Evolutionary conservation across 1,139 yeast species (phyloP).

Genomic region (Lodderomyces elongisporus): DNA sequence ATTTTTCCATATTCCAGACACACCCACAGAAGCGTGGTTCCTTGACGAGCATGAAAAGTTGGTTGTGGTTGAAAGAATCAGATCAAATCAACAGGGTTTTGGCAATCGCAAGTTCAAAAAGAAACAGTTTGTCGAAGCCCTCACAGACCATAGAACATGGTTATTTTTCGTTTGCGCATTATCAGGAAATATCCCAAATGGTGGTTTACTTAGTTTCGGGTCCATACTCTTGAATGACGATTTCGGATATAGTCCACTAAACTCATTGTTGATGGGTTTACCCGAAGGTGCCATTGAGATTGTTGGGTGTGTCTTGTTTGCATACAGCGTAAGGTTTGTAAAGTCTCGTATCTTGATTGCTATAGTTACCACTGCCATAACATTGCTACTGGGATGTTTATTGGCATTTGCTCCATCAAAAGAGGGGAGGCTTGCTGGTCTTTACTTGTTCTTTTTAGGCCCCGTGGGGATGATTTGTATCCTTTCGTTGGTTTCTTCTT

Average conservation of each 20-base stretch:
- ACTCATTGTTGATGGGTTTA: slow-evolving; percentile 30
- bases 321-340: slow-evolving; percentile 21
- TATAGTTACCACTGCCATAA: slow-evolving; percentile 31
- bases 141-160: slow-evolving; percentile 41
- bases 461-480: slow-evolving; percentile 46
- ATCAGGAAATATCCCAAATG: slow-evolving; percentile 30
- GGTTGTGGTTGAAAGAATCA: slow-evolving; percentile 29
- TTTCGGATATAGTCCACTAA: slow-evolving; percentile 33
- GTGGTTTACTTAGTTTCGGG: slow-evolving; percentile 39
- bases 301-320: slow-evolving; percentile 37
- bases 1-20: slow-evolving; percentile 24
- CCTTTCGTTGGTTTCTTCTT: slow-evolving; percentile 48
- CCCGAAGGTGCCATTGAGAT: slow-evolving; percentile 37
- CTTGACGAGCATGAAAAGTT: slow-evolving; percentile 44
- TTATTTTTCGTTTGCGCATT: slow-evolving; percentile 31
- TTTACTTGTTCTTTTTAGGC: slow-evolving; percentile 17
- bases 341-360: slow-evolving; percentile 41
- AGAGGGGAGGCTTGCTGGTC: slow-evolving; percentile 41
- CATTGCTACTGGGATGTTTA: slow-evolving; percentile 38
- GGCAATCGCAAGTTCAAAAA: slow-evolving; percentile 50
- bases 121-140: slow-evolving; percentile 52
- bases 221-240: slow-evolving; percentile 40
- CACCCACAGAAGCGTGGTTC: slow-evolving; percentile 29
- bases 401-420: slow-evolving; percentile 40
- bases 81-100: slow-evolving; percentile 48